These are phyloP conservation scores for Leccinum ochraceum DNA, from an alignment of 768 basidiomycete genomes.

Conservation along the genomic window DNA sequence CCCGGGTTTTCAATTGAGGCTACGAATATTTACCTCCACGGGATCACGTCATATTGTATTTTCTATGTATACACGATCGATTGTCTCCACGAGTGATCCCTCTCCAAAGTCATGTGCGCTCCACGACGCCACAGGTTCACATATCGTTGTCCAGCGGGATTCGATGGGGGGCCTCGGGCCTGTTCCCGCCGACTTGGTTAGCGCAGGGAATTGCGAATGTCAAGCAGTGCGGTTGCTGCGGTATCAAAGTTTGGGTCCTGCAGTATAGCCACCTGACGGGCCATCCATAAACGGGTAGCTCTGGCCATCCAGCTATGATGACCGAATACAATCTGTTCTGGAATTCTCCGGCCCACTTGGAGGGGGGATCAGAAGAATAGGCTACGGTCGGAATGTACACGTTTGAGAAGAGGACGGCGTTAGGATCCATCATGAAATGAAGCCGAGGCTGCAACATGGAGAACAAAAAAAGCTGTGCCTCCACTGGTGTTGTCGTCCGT, in stretches of 20 bases:
- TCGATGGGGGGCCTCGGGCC: background rate
- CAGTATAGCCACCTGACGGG: constrained; percentile 5
- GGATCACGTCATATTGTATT: background rate
- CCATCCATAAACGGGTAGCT: constrained; percentile 23
- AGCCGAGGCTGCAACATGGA: constrained; percentile 8
- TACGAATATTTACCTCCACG: background rate
- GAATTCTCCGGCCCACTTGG: background rate
- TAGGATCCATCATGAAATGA: constrained; percentile 9
- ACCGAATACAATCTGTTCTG: constrained; percentile 10
- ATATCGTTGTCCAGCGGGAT: constrained; percentile 3
- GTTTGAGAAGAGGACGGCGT: constrained; percentile 17
- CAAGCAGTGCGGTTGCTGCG: background rate
- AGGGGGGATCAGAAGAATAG: constrained; percentile 1
- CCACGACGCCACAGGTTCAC: constrained; percentile 28
- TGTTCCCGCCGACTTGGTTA: background rate
- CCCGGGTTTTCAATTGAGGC: background rate
- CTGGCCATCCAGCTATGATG: constrained; percentile 10
- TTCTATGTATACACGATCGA: background rate
- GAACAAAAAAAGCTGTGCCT: background rate
- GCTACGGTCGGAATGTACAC: constrained; percentile 7
- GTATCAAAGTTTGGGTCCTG: constrained; percentile 14
- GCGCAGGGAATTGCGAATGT: background rate
- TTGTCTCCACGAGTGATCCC: constrained; percentile 4
- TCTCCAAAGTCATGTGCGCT: constrained; percentile 8
- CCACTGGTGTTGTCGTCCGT: constrained; percentile 13